Evolutionary conservation across 2,329 filamentous ascomycete species (phyloP).

Genomic region (Colletotrichum spinosum): DNA sequence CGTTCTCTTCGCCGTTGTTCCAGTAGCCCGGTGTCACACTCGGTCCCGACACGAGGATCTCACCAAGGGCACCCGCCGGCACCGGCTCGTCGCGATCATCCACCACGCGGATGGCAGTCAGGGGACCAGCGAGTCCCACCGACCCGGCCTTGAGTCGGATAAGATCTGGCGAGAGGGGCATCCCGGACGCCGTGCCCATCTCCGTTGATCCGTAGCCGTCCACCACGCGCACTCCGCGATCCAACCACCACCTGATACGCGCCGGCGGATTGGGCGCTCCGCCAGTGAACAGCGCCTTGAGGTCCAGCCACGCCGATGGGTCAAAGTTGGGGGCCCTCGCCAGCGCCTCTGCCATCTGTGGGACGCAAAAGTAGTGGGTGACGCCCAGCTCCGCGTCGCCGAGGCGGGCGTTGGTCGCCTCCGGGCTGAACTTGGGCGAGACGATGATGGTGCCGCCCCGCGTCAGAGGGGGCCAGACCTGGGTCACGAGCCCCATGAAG

Average conservation of each 20-base stretch:
- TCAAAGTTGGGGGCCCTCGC: constrained; percentile 17
- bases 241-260: constrained; percentile 29
- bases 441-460: constrained; percentile 24
- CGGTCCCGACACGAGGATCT: constrained; percentile 26
- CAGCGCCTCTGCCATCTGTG: constrained; percentile 35
- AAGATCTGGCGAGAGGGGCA: constrained; percentile 19
- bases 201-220: constrained; percentile 34
- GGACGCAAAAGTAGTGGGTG: constrained; percentile 34
- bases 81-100: constrained; percentile 20
- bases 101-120: constrained; percentile 27
- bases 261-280: constrained; percentile 32
- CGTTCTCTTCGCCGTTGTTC: constrained; percentile 25
- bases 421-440: constrained; percentile 24
- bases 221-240: constrained; percentile 24
- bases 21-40: constrained; percentile 29
- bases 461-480: constrained; percentile 24
- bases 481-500: constrained; percentile 32
- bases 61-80: constrained; percentile 15
- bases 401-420: constrained; percentile 21
- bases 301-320: constrained; percentile 12
- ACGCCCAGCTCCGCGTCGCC: constrained; percentile 8
- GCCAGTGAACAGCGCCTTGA: constrained; percentile 31
- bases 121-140: constrained; percentile 28
- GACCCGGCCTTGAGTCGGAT: constrained; percentile 28
- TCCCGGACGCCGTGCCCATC: constrained; percentile 22